Conservation (phyloP, 176 grass and related monocot genomes). For the Chrysopogon serrulatus region DNA sequence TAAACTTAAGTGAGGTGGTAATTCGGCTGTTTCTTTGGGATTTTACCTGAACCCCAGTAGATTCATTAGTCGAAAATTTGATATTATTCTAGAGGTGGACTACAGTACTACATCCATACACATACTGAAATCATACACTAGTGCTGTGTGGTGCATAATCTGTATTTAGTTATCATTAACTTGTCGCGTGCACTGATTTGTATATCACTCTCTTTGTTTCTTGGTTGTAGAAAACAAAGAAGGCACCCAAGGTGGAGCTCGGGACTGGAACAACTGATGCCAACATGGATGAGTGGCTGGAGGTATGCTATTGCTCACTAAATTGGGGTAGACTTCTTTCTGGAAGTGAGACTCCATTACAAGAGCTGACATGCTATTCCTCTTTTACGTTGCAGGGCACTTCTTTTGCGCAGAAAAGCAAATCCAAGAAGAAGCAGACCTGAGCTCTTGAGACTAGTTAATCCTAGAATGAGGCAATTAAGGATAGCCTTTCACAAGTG, state of each 20-base stretch:
- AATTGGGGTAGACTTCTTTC: neutral
- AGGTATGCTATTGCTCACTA: slow-evolving; percentile 41
- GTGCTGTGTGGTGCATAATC: neutral
- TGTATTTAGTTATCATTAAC: neutral
- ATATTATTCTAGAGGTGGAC: neutral
- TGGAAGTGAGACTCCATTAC: neutral
- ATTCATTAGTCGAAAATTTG: neutral
- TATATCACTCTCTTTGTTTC: neutral
- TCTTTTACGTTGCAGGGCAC: slow-evolving; percentile 51
- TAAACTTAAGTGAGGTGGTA: neutral
- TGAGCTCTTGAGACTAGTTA: slow-evolving; percentile 21
- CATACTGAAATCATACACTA: neutral
- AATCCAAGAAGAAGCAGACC: slow-evolving; percentile 63
- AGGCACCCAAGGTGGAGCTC: slow-evolving; percentile 75
- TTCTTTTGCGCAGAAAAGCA: slow-evolving; percentile 50
- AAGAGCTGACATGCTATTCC: neutral
- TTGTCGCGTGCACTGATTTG: neutral
- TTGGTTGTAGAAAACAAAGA: slow-evolving; percentile 81
- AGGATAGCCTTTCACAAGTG: slow-evolving; percentile 29
- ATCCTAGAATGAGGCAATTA: slow-evolving; percentile 38
- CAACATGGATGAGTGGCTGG: slow-evolving; percentile 91
- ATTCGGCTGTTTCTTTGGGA: neutral
- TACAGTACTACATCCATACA: neutral
- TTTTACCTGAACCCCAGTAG: neutral
- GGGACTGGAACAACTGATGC: slow-evolving; percentile 79